These are phyloP conservation scores for Aphanomyces cochlioides DNA, from an alignment of 352 stramenopile species.

Conservation along the genomic window DNA sequence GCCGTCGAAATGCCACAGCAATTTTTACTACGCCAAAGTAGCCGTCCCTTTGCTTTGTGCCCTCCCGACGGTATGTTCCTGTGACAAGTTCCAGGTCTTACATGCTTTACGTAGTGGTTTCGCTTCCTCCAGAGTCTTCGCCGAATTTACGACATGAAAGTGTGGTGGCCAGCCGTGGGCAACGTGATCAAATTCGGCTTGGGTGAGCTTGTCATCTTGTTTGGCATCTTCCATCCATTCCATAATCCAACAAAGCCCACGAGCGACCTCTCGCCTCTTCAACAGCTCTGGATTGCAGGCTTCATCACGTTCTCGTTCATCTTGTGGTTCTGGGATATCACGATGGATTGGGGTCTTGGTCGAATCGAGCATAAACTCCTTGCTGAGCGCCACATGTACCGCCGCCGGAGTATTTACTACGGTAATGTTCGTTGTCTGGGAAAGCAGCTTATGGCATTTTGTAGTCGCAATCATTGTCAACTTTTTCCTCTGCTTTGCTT, in stretches of 20 bases:
- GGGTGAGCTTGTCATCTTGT: conserved; percentile 77
- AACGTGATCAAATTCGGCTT: conserved; percentile 96
- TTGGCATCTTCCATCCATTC: conserved; percentile 82
- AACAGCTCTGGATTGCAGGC: conserved; percentile 67
- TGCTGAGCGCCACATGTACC: conserved; percentile 82
- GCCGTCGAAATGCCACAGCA: conserved; percentile 34
- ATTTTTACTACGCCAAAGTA: conserved; percentile 92
- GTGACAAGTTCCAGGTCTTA: neutral
- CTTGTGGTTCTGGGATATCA: conserved; percentile 81
- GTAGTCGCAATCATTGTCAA: conserved; percentile 63
- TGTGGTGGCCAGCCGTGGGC: conserved; percentile 93
- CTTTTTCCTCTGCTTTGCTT: conserved; percentile 77
- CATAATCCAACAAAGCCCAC: conserved; percentile 38
- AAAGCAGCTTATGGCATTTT: neutral
- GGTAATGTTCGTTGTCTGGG: neutral
- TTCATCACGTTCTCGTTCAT: conserved; percentile 80
- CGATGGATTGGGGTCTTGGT: conserved; percentile 83
- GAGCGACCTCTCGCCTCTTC: conserved; percentile 22
- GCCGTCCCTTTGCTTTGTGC: conserved; percentile 93
- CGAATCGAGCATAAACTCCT: conserved; percentile 73
- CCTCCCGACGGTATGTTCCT: conserved; percentile 68
- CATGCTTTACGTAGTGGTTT: conserved; percentile 61
- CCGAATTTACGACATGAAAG: conserved; percentile 92
- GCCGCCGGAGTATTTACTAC: conserved; percentile 75
- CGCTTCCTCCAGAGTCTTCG: conserved; percentile 96